These are phyloP conservation scores for Candolleomyces aberdarensis DNA, from an alignment of 768 basidiomycete species.

Conservation along the genomic window DNA sequence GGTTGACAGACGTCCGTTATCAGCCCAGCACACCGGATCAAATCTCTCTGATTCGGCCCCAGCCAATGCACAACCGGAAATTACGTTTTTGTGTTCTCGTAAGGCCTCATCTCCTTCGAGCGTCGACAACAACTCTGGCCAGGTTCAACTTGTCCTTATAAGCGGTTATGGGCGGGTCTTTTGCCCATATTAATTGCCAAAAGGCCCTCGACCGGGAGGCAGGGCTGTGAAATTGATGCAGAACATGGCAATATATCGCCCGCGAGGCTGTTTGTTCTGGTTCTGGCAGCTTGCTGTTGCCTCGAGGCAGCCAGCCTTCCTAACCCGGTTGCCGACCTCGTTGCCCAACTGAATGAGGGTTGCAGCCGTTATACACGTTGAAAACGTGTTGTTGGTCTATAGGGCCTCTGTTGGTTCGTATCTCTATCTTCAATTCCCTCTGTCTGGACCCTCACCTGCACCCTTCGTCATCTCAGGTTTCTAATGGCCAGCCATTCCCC, in stretches of 20 bases:
- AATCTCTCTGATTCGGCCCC: no score
- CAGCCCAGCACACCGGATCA: no score
- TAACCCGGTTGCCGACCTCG: slow-evolving; percentile 57
- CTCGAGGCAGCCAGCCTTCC: slow-evolving; percentile 33
- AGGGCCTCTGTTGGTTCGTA: slow-evolving; percentile 20
- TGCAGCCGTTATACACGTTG: slow-evolving; percentile 58
- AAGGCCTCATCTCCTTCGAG: no score
- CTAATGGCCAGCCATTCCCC: slow-evolving; percentile 59
- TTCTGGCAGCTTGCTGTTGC: slow-evolving; percentile 30
- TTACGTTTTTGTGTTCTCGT: no score
- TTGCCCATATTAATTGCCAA: background rate
- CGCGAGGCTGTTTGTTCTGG: slow-evolving; percentile 15
- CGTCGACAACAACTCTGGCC: no score
- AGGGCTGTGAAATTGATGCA: background rate
- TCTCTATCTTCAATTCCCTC: slow-evolving; percentile 15
- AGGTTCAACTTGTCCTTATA: no score
- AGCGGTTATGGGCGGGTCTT: no score
- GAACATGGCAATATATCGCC: background rate
- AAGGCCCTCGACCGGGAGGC: background rate
- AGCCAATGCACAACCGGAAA: no score
- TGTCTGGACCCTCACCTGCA: slow-evolving; percentile 18
- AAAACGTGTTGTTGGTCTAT: slow-evolving; percentile 53
- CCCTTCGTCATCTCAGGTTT: slow-evolving; percentile 27
- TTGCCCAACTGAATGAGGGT: slow-evolving; percentile 43
- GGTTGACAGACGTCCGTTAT: no score